Base-by-base conservation (phyloP, 2,329 filamentous ascomycete genomes). In the Lecanicillium sp. region DNA sequence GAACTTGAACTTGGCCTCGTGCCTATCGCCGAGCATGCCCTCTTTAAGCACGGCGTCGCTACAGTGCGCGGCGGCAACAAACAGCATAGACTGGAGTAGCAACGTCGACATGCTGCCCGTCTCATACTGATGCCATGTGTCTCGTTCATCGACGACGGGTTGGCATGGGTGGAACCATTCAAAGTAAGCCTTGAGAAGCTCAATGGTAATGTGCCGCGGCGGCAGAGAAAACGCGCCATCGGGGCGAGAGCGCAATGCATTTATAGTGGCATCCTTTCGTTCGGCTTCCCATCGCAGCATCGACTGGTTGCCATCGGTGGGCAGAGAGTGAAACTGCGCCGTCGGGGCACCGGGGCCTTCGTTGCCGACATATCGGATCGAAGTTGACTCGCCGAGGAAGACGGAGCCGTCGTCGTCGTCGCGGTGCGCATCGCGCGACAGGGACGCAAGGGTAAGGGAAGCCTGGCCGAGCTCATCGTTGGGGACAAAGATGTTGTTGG, bases 151-250 rank as follows among this genome's bases (percentile, higher is more conserved):
- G 2, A 74, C 46, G 10, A 74, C 59, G 0, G 70, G 65, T 33
- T 72, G 74, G 37, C 67, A 68, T 0, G 70, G 66, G 44, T 74
- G 71, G 33, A 72, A 72, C 62, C 68, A 70, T 14, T 58, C 53
- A 39, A 74, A 74, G 49, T 72, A 74, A 4, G 67, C 66, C 8
- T 58, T 51, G 2, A 72, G 46, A 2, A 71, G 49, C 3, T 51
- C 53, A 6, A 62, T 54, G 27, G 60, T 58, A 8, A 63, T 55
- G 1, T 55, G 42, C 9, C 47, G 48, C 1, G 58, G 52, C 0
- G 69, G 68, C 20, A 69, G 66, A 1, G 60, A 56, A 31, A 72
- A 65, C 7, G 42, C 44, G 4, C 44, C 46, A 13, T 48, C 38
- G 5, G 41, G 34, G 1, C n/a, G 17, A n/a, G 35, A 33, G 5